These are phyloP conservation scores for Petunia secreta DNA, from an alignment of 257 asterid genomes.

Conservation along the genomic window DNA sequence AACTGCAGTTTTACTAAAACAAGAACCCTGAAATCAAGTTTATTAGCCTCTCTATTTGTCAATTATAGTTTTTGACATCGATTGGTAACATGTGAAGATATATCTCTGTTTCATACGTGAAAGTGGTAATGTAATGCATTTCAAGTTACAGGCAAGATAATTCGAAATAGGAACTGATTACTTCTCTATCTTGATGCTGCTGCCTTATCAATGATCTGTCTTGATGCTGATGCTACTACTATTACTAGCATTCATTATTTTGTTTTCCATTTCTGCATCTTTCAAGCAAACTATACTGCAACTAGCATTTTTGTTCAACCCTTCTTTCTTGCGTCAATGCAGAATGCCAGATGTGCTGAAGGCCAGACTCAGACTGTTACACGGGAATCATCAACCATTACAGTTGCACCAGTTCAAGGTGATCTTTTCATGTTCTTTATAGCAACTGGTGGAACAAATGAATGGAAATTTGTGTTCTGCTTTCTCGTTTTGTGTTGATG, in stretches of 20 bases:
- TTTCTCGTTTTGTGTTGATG: background rate
- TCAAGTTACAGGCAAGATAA: background rate
- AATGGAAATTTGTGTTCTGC: background rate
- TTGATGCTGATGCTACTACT: background rate
- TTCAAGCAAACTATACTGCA: background rate
- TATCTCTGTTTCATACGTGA: background rate
- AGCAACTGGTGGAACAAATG: background rate
- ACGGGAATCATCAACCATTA: slow-evolving; percentile 81
- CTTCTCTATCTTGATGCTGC: background rate
- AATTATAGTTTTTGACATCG: background rate
- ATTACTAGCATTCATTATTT: background rate
- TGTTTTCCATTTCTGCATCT: background rate
- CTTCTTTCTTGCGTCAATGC: slow-evolving; percentile 27
- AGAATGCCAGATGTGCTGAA: slow-evolving; percentile 81
- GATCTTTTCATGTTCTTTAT: slow-evolving; percentile 24
- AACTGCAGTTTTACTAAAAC: background rate
- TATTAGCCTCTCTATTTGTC: background rate
- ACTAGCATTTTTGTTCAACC: slow-evolving; percentile 9
- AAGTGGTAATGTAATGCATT: background rate
- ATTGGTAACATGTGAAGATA: background rate
- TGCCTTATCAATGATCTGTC: background rate
- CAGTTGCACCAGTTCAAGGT: slow-evolving; percentile 91
- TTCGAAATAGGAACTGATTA: background rate
- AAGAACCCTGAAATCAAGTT: background rate
- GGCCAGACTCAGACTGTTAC: slow-evolving; percentile 91